Conservation (phyloP, 768 basidiomycete species). For the Podaxis sp. region DNA sequence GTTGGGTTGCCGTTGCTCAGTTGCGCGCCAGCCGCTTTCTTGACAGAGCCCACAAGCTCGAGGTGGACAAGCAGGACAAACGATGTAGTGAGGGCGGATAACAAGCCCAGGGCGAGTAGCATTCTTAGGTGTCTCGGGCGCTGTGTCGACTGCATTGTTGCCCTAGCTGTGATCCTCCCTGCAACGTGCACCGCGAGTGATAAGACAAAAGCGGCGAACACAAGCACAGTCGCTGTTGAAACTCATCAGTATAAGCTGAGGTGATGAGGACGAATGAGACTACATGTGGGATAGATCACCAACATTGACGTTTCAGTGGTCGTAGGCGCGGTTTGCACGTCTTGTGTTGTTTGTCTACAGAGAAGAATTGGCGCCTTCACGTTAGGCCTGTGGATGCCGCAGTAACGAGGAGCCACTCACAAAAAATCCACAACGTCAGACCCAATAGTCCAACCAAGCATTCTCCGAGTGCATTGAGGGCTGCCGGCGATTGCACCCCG, state of each 20-base stretch:
- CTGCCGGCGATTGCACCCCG: background rate
- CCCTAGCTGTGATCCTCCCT: background rate
- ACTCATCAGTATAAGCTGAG: background rate
- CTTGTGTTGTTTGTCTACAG: background rate
- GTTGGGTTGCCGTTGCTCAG: background rate
- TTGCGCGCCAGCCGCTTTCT: background rate
- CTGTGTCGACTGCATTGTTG: background rate
- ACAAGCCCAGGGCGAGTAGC: background rate
- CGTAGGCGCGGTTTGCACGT: background rate
- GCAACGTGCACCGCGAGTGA: background rate
- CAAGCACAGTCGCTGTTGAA: background rate
- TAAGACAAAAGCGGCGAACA: background rate
- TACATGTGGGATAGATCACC: slow-evolving; percentile 2
- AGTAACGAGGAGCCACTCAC: background rate
- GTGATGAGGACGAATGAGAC: background rate
- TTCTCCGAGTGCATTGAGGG: background rate
- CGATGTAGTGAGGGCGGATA: background rate
- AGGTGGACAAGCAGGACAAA: slow-evolving; percentile 8
- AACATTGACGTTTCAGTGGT: background rate
- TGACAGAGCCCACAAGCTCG: slow-evolving; percentile 5
- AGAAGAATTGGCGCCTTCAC: too few relatives aligned
- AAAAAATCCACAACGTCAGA: background rate
- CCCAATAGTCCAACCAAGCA: slow-evolving; percentile 5
- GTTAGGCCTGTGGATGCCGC: too few relatives aligned
- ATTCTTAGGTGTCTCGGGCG: background rate